A percentile compares a stretch with the other conserved stretches of the same genome.
These are phyloP conservation scores for Lyophyllum decastes DNA, from an alignment of 768 basidiomycete genomes.

Conservation along the genomic window DNA sequence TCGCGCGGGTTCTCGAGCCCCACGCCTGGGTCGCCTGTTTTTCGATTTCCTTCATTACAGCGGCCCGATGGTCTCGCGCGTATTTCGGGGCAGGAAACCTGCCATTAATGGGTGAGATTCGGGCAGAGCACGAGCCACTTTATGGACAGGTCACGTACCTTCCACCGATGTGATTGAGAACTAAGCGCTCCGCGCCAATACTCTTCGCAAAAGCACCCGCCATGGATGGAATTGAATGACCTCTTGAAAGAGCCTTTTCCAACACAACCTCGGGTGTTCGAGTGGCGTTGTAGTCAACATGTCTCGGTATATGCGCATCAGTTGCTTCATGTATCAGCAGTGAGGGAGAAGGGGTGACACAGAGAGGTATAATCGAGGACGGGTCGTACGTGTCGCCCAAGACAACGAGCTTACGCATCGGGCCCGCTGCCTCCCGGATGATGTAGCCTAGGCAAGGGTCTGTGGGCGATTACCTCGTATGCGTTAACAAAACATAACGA, in stretches of 20 bases:
- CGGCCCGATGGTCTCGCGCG: slow-evolving; percentile 36
- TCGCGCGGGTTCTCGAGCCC: slow-evolving; percentile 43
- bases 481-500: neutral
- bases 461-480: slow-evolving; percentile 23
- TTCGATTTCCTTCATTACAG: slow-evolving; percentile 62
- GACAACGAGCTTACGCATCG: slow-evolving; percentile 66
- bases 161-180: slow-evolving; percentile 78
- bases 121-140: neutral
- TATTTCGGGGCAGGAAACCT: slow-evolving; percentile 57
- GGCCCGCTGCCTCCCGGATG: slow-evolving; percentile 54
- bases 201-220: slow-evolving; percentile 74
- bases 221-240: slow-evolving; percentile 80
- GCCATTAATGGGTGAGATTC: slow-evolving; percentile 3
- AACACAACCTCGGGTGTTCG: slow-evolving; percentile 42
- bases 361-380: slow-evolving; percentile 57
- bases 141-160: slow-evolving; percentile 42
- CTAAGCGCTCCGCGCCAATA: slow-evolving; percentile 59
- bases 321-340: slow-evolving; percentile 89
- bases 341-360: slow-evolving; percentile 47
- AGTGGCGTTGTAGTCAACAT: slow-evolving; percentile 50
- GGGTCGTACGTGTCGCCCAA: slow-evolving; percentile 80
- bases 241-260: slow-evolving; percentile 58
- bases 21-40: slow-evolving; percentile 63
- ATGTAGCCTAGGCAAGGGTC: slow-evolving; percentile 83
- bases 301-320: slow-evolving; percentile 65